phyloP scores from a whole-genome alignment of 2,329 filamentous ascomycete genomes.

The Coniochaeta sp. region DNA sequence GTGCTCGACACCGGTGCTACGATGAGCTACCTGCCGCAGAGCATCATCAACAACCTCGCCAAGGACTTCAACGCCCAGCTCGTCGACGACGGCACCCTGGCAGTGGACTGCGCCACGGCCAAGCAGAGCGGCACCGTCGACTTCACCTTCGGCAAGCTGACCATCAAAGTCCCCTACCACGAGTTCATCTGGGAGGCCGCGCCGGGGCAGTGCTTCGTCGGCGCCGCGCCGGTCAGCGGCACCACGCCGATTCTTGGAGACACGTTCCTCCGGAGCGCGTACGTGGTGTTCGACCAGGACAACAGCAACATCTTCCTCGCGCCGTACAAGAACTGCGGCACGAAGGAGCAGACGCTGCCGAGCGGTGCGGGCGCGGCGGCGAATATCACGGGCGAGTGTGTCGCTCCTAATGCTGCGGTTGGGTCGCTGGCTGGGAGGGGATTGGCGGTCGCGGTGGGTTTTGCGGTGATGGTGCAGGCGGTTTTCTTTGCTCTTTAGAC shows the following conservation, averaged over 20 bases:
- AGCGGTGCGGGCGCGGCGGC: background rate
- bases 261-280: slow-evolving; percentile 21
- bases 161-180: slow-evolving; percentile 32
- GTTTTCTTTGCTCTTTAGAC: background rate
- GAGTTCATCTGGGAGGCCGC: slow-evolving; percentile 42
- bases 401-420: background rate
- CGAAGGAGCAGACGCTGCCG: slow-evolving; percentile 10
- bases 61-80: slow-evolving; percentile 34
- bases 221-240: slow-evolving; percentile 13
- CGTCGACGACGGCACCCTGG: slow-evolving; percentile 31
- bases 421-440: background rate
- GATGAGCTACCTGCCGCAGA: slow-evolving; percentile 34
- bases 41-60: slow-evolving; percentile 32
- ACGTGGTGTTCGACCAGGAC: slow-evolving; percentile 24
- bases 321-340: slow-evolving; percentile 21
- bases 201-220: slow-evolving; percentile 30
- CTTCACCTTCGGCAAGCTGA: slow-evolving; percentile 37
- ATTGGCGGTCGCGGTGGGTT: background rate
- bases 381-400: slow-evolving; percentile 1
- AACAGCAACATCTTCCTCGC: slow-evolving; percentile 20
- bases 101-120: slow-evolving; percentile 32
- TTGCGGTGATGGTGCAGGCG: background rate
- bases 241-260: slow-evolving; percentile 20
- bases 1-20: slow-evolving; percentile 46
- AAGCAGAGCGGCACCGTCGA: slow-evolving; percentile 31